A percentile compares a stretch with the other conserved stretches of the same genome.
Evolutionary conservation across 768 basidiomycete species (phyloP).

Genomic region (Naematelia aurantialba): DNA sequence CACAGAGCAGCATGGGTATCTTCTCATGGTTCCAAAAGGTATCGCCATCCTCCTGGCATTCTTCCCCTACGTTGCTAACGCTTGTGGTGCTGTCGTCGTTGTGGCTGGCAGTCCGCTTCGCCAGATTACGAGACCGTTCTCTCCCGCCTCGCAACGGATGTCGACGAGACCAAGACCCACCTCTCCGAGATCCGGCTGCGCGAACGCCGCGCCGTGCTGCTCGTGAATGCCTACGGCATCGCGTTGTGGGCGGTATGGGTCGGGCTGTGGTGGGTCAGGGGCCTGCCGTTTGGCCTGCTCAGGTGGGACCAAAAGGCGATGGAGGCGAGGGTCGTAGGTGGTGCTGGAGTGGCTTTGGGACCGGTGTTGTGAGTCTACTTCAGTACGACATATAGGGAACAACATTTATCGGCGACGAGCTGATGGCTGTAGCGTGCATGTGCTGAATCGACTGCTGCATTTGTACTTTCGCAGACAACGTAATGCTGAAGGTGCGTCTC

Average conservation of each 20-base stretch:
- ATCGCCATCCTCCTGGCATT: not conserved
- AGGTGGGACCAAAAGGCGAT: slow-evolving; percentile 24
- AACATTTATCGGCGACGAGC: slow-evolving; percentile 2
- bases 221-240: slow-evolving; percentile 44
- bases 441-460: slow-evolving; percentile 34
- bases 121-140: slow-evolving; percentile 49
- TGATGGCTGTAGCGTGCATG: slow-evolving; percentile 25
- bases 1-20: slow-evolving; percentile 31
- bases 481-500: slow-evolving; percentile 37
- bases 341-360: slow-evolving; percentile 29
- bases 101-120: slow-evolving; percentile 23
- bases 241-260: slow-evolving; percentile 45
- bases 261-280: slow-evolving; percentile 44
- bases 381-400: not conserved
- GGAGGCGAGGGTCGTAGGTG: slow-evolving; percentile 29
- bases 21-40: slow-evolving; percentile 31
- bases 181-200: slow-evolving; percentile 46
- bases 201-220: slow-evolving; percentile 37
- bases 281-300: slow-evolving; percentile 43
- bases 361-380: slow-evolving; percentile 46
- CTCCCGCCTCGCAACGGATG: slow-evolving; percentile 41
- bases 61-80: not conserved
- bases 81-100: not conserved
- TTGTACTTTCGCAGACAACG: slow-evolving; percentile 40
- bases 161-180: slow-evolving; percentile 44